A percentile compares a stretch with the other conserved stretches of the same genome.
Evolutionary conservation across 169 alveolate species (phyloP).

Genomic region (Eimeria nieschulzi): DNA sequence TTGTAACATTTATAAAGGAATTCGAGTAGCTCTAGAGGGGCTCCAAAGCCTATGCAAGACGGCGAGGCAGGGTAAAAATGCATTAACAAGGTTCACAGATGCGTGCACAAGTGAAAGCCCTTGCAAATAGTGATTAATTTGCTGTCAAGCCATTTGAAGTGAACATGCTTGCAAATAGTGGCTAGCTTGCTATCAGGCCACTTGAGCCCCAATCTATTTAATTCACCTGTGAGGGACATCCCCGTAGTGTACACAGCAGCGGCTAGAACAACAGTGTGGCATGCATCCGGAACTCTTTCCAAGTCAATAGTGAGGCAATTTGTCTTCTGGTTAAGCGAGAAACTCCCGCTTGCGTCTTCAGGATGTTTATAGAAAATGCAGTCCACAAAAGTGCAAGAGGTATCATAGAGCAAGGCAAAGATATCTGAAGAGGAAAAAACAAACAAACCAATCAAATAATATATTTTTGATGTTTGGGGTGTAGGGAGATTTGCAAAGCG

Average conservation of each 20-base stretch:
- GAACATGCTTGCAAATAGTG: neutral
- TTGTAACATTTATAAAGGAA: too few relatives aligned
- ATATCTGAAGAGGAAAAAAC: slow-evolving; percentile 50
- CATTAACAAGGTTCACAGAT: neutral
- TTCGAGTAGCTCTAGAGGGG: too few relatives aligned
- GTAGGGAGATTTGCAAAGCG: neutral
- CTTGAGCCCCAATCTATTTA: neutral
- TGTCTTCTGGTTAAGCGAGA: slow-evolving; percentile 66
- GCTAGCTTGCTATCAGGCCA: neutral
- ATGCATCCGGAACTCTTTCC: slow-evolving; percentile 65
- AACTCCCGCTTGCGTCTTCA: slow-evolving; percentile 74
- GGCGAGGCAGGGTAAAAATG: neutral
- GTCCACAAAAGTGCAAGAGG: slow-evolving; percentile 55
- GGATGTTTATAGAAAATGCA: slow-evolving; percentile 76
- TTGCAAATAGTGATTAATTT: neutral
- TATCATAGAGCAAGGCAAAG: slow-evolving; percentile 73
- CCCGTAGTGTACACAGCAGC: slow-evolving; percentile 75
- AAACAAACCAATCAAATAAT: neutral
- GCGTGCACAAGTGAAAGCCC: neutral
- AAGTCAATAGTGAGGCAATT: slow-evolving; percentile 70
- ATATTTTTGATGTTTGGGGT: neutral
- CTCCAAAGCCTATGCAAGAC: too few relatives aligned
- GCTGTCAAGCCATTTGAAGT: neutral
- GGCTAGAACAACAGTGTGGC: slow-evolving; percentile 66
- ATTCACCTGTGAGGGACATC: slow-evolving; percentile 68